A percentile compares a stretch with the other conserved stretches of the same genome.
phyloP scores from a whole-genome alignment of 148 eudicot species.

The Mesembryanthemum crystallinum region DNA sequence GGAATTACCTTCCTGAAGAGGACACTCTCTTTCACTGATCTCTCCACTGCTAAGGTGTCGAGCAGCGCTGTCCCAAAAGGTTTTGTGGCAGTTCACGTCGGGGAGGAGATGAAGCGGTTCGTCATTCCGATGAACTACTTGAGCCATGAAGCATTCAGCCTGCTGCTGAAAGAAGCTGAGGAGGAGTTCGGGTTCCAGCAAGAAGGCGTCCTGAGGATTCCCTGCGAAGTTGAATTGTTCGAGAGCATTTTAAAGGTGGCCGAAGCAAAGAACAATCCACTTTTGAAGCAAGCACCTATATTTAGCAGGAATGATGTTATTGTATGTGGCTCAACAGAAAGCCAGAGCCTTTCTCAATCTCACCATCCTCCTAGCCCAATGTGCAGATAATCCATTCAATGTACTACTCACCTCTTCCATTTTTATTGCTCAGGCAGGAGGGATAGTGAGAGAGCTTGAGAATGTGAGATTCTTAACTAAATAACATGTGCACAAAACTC shows the following conservation, averaged over 20 bases:
- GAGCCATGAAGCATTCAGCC: constrained; percentile 32
- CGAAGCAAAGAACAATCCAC: constrained; percentile 16
- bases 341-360: constrained; percentile 13
- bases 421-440: constrained; percentile 18
- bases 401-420: constrained; percentile 1
- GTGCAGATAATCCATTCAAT: constrained; percentile 26
- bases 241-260: constrained; percentile 21
- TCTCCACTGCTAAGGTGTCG: constrained; percentile 10
- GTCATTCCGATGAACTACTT: constrained; percentile 32
- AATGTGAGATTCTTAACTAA: neutral
- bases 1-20: constrained; percentile 28
- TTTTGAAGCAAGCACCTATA: neutral
- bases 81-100: constrained; percentile 35
- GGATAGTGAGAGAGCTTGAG: neutral
- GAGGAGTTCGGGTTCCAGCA: constrained; percentile 43
- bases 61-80: constrained; percentile 34
- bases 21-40: constrained; percentile 28
- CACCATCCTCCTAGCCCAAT: constrained; percentile 31
- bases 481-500: constrained; percentile 12
- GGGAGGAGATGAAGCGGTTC: constrained; percentile 40
- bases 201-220: constrained; percentile 35
- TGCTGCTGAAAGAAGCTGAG: constrained; percentile 36
- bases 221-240: constrained; percentile 36
- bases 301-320: constrained; percentile 23
- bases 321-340: constrained; percentile 28